phyloP scores from a whole-genome alignment of 306 rosid species.

The Ormosia emarginata region DNA sequence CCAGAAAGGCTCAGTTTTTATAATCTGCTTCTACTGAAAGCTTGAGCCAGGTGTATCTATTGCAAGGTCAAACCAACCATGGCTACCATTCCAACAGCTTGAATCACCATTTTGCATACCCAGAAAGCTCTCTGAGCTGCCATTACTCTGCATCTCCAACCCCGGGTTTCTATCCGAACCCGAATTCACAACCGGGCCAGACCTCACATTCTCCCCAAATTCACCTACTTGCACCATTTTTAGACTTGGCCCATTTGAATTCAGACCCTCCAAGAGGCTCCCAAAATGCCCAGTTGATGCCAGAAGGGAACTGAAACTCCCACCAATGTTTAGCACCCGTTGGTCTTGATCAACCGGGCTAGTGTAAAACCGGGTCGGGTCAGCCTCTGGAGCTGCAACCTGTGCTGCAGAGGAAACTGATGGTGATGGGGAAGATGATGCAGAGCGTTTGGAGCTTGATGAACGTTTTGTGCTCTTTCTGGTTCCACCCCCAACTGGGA shows the following conservation, averaged over 20 bases:
- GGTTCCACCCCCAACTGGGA: constrained; percentile 89
- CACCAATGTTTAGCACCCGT: constrained; percentile 37
- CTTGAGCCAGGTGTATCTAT: constrained; percentile 81
- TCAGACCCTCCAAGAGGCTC: constrained; percentile 51
- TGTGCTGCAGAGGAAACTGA: constrained; percentile 34
- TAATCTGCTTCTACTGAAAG: constrained; percentile 47
- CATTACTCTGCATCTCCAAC: constrained; percentile 40
- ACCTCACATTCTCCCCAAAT: constrained; percentile 43
- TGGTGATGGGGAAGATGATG: constrained; percentile 24
- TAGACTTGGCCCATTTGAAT: constrained; percentile 51
- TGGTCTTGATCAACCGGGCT: constrained; percentile 33
- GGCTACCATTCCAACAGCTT: constrained; percentile 62
- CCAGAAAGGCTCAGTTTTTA: neutral
- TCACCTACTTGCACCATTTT: constrained; percentile 52
- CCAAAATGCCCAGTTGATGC: constrained; percentile 59
- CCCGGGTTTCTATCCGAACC: constrained; percentile 44
- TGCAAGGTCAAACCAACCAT: constrained; percentile 88
- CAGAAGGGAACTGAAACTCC: constrained; percentile 73
- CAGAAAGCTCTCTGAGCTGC: constrained; percentile 48
- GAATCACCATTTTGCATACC: constrained; percentile 62
- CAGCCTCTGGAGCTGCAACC: constrained; percentile 26
- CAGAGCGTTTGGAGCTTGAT: constrained; percentile 39
- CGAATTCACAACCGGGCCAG: constrained; percentile 32
- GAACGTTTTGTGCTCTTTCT: constrained; percentile 64
- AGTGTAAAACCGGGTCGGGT: constrained; percentile 25